These are phyloP conservation scores for Syzygium malaccense DNA, from an alignment of 441 rosid species.

Conservation along the genomic window DNA sequence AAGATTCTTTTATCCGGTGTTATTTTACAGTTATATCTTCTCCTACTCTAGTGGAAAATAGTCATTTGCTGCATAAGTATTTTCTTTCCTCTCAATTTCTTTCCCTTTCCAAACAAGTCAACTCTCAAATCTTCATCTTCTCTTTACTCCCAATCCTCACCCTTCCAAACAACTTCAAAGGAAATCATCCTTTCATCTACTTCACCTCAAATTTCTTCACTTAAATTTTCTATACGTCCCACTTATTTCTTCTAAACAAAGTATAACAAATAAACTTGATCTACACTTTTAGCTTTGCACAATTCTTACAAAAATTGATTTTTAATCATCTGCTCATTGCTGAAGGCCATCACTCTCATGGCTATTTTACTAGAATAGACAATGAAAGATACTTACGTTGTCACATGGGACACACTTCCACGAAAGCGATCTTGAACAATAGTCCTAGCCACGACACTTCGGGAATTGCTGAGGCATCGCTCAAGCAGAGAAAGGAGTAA, in stretches of 20 bases:
- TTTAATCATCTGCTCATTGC: neutral
- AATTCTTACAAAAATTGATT: neutral
- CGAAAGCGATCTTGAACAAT: slow-evolving; percentile 97
- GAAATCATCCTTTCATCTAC: neutral
- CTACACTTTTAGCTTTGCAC: neutral
- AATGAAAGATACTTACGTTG: slow-evolving; percentile 56
- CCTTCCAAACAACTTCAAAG: neutral
- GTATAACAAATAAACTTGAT: neutral
- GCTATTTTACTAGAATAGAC: neutral
- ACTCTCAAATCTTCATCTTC: neutral
- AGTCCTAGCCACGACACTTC: slow-evolving; percentile 50
- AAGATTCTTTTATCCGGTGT: neutral
- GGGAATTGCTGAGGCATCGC: slow-evolving; percentile 71
- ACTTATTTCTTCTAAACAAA: neutral
- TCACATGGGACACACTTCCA: slow-evolving; percentile 95
- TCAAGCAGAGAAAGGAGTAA: slow-evolving; percentile 94
- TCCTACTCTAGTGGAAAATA: neutral
- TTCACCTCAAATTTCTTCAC: neutral
- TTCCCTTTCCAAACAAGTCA: neutral
- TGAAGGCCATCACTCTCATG: neutral
- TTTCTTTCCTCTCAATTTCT: neutral
- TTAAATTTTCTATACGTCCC: neutral
- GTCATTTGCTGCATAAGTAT: neutral
- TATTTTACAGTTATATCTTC: neutral
- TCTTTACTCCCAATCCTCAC: neutral